Evolutionary conservation across 129 eudicot species (phyloP).

Genomic region (sunflower (Helianthus annuus)): HanXRQr2.0-SUNRISE NC_035444.2:160329737-160330236

Average conservation of each 20-base stretch:
- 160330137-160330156: background rate
- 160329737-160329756: background rate
- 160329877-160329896: background rate
- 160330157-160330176: background rate
- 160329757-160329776: background rate
- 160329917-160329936: background rate
- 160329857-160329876: background rate
- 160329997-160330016: background rate
- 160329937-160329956: background rate
- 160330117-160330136: background rate
- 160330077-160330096: background rate
- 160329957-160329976: background rate
- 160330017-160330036: background rate
- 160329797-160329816: background rate
- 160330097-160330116: background rate
- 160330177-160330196: background rate
- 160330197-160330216: background rate
- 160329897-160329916: background rate
- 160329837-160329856: slow-evolving; percentile 1
- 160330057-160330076: background rate
- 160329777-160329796: background rate
- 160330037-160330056: background rate
- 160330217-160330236: background rate
- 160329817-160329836: slow-evolving; percentile 3
- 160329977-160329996: background rate